These are phyloP conservation scores for Exserohilum rostratum DNA, from an alignment of 2,329 filamentous ascomycete species.

Conservation along the genomic window DNA sequence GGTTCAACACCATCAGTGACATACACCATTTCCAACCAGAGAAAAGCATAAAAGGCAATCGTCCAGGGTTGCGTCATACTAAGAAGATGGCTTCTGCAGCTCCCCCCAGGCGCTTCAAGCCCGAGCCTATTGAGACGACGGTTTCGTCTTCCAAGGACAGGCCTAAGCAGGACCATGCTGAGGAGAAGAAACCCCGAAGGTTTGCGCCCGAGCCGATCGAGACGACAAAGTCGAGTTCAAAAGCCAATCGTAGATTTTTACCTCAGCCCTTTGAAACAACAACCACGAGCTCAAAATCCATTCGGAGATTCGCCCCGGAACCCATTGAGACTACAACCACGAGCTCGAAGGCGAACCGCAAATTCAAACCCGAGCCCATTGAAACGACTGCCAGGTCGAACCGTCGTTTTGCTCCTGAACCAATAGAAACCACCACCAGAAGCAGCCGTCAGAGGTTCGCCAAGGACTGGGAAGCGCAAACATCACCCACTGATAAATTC, in stretches of 20 bases:
- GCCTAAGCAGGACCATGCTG: conserved; percentile 64
- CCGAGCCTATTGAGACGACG: conserved; percentile 46
- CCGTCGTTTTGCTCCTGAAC: conserved; percentile 54
- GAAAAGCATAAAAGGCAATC: conserved; percentile 9
- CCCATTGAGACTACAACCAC: conserved; percentile 46
- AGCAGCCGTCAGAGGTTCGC: conserved; percentile 39
- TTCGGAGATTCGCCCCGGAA: conserved; percentile 54
- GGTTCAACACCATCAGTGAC: conserved; percentile 23
- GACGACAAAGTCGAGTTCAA: conserved; percentile 46
- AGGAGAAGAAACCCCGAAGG: conserved; percentile 31
- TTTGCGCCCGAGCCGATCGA: conserved; percentile 43
- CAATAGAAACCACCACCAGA: conserved; percentile 40
- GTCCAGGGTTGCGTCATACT: conserved; percentile 5
- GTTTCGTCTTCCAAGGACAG: conserved; percentile 59
- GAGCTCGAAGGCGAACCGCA: conserved; percentile 40
- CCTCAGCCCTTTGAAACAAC: conserved; percentile 52
- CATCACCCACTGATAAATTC: conserved; percentile 31
- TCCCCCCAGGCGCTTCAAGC: conserved; percentile 46
- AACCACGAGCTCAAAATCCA: conserved; percentile 45
- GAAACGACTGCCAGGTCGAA: conserved; percentile 67
- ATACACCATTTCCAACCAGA: conserved; percentile 11
- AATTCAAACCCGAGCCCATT: conserved; percentile 72
- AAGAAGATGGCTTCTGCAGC: conserved; percentile 38
- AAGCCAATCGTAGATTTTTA: conserved; percentile 52
- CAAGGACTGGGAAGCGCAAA: conserved; percentile 34